Evolutionary conservation across 2,329 filamentous ascomycete genomes (phyloP), one percentile per base, ranked within the genome.

Genomic region (Sporothrix brunneoviolacea): DNA sequence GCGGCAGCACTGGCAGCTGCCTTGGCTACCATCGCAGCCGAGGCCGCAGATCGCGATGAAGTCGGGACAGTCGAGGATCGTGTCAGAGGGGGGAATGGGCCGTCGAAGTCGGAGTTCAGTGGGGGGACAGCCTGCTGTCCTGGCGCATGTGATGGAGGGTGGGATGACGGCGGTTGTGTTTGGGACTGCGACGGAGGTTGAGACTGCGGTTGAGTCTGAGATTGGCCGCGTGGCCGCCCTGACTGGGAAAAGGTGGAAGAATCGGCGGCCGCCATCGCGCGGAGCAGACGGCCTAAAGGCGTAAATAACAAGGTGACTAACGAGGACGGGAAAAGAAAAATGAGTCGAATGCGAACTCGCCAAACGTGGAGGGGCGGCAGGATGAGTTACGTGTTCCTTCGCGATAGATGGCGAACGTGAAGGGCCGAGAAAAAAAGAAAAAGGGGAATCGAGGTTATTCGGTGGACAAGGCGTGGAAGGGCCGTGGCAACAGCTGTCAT

Each of bases 21-120:
- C 19, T 22, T 40, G 18, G 32, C 5, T 8, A 35, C 33, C 32
- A 35, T 24, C 2, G 45, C 19, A 10, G 41, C 13, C 9, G 41
- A 3, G 15, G 28, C n/a, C 9, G 33, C 39, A 3, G 53, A 41
- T 12, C 48, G 57, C 48, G 63, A 57, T 33, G 65, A 62, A 38
- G 61, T 55, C 12, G 70, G 71, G 5, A 67, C 60, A 27, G 71
- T 72, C 24, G 69, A 64, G 15, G 71, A 65, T 53, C 70, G 70
- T 44, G 65, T 62, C 35, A 72, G 59, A 24, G 61, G 58, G 21
- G 63, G 60, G n/a, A 53, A 49, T 3, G 58, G 58, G 27, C 54
- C 49, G 40, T 60, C 58, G 48, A 58, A 56, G 50, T 64, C 63
- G 53, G 30, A 16, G 8, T 30, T 4, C n/a, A 47, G 40, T 8